Evolutionary conservation across 2,329 filamentous ascomycete genomes (phyloP).

Genomic region (Cladobotryum mycophilum): DNA sequence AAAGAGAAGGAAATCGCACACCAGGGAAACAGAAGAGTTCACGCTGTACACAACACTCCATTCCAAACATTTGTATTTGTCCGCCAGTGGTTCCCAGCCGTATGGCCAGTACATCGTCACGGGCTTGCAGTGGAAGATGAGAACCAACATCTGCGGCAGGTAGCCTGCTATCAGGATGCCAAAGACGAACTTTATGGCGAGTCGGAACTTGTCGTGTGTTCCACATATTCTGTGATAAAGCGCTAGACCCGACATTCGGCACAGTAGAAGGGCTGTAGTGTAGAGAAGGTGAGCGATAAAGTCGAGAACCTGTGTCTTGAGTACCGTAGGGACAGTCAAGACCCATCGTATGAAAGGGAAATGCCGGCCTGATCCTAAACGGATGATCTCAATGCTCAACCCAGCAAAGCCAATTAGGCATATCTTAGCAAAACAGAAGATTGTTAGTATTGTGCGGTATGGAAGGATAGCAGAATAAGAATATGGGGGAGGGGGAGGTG

Average conservation of each 20-base stretch:
- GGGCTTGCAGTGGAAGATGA: conserved; percentile 46
- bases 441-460: neutral
- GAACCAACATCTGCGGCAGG: conserved; percentile 41
- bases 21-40: conserved; percentile 42
- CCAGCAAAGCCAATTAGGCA: conserved; percentile 37
- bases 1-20: conserved; percentile 46
- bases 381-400: conserved; percentile 38
- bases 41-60: conserved; percentile 48
- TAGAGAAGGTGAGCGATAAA: conserved; percentile 47
- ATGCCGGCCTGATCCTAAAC: conserved; percentile 41
- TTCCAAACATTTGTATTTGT: conserved; percentile 37
- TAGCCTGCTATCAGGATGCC: conserved; percentile 36
- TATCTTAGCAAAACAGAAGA: conserved; percentile 16
- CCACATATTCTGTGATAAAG: conserved; percentile 44
- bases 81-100: conserved; percentile 35
- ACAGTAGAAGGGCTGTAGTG: conserved; percentile 42
- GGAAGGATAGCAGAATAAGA: neutral
- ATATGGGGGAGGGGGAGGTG: neutral
- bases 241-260: conserved; percentile 45
- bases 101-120: conserved; percentile 49
- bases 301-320: conserved; percentile 40
- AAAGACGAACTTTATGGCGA: conserved; percentile 30
- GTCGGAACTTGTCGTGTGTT: conserved; percentile 28
- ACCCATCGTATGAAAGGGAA: conserved; percentile 42
- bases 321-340: conserved; percentile 33